phyloP scores from a whole-genome alignment of 2,329 filamentous ascomycete genomes.

The Domatiomyces catenatus region DNA sequence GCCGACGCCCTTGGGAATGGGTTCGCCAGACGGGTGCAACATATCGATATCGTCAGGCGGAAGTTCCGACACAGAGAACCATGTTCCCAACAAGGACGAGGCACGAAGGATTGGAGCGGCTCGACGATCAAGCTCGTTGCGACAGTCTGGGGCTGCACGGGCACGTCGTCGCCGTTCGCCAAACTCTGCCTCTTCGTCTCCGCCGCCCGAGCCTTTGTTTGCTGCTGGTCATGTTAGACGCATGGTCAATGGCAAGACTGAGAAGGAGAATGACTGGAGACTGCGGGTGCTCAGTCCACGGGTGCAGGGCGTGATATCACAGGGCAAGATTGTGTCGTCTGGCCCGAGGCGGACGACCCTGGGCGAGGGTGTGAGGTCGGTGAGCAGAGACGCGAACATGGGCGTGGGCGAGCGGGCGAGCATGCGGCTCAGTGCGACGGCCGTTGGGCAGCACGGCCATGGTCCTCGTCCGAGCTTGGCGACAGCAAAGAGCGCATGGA shows the following conservation, averaged over 20 bases:
- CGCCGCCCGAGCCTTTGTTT: conserved; percentile 45
- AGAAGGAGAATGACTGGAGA: conserved; percentile 41
- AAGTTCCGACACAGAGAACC: conserved; percentile 34
- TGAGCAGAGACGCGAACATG: neutral
- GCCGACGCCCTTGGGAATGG: conserved; percentile 15
- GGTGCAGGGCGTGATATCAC: conserved; percentile 11
- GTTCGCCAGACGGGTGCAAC: conserved; percentile 15
- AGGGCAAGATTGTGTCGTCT: conserved; percentile 34
- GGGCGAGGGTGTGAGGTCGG: neutral
- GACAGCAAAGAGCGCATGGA: neutral
- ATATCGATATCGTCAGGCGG: conserved; percentile 21
- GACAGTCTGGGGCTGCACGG: conserved; percentile 25
- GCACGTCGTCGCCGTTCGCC: conserved; percentile 38
- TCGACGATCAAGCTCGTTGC: conserved; percentile 36
- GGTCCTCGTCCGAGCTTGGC: neutral
- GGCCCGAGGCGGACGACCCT: conserved; percentile 22
- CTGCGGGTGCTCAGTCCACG: conserved; percentile 47
- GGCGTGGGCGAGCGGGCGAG: conserved; percentile 5
- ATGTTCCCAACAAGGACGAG: conserved; percentile 34
- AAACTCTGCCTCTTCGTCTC: conserved; percentile 36
- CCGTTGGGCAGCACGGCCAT: conserved; percentile 1
- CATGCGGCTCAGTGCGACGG: conserved; percentile 6
- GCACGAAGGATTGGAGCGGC: conserved; percentile 42
- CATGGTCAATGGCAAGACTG: conserved; percentile 42
- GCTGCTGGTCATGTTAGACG: conserved; percentile 50